A percentile compares a stretch with the other conserved stretches of the same genome.
Evolutionary conservation across 169 alveolate genomes (phyloP).

Genomic region (Toxoplasma gondii): DNA sequence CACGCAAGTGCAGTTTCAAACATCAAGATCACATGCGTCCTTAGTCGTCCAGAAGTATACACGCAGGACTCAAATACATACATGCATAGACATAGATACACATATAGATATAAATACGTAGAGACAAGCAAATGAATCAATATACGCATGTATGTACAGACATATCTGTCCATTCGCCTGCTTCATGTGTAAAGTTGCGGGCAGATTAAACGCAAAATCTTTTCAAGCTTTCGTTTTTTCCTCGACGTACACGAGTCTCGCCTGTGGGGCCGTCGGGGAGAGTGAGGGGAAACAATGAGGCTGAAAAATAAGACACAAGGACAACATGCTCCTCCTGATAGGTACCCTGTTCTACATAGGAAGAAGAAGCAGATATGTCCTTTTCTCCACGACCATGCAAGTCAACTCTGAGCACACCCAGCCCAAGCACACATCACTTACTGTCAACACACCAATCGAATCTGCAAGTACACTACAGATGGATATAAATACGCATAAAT

Average conservation of each 20-base stretch:
- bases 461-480: background rate
- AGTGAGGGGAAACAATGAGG: background rate
- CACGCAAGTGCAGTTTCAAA: no score
- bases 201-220: background rate
- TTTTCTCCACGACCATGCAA: no score
- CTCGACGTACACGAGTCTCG: background rate
- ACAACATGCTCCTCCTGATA: background rate
- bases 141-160: background rate
- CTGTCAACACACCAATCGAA: no score
- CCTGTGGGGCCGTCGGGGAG: constrained; percentile 15
- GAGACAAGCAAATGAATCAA: background rate
- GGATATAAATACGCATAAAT: background rate
- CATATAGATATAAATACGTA: background rate
- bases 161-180: background rate
- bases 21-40: no score
- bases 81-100: background rate
- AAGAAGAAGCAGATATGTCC: no score
- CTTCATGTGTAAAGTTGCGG: no score
- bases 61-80: no score
- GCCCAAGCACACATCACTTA: no score
- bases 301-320: background rate
- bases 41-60: no score
- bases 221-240: background rate
- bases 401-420: no score
- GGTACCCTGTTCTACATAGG: background rate